A percentile compares a stretch with the other conserved stretches of the same genome.
Evolutionary conservation across 176 grass and related monocot genomes (phyloP).

Genomic region (Sorghum bicolor): DNA sequence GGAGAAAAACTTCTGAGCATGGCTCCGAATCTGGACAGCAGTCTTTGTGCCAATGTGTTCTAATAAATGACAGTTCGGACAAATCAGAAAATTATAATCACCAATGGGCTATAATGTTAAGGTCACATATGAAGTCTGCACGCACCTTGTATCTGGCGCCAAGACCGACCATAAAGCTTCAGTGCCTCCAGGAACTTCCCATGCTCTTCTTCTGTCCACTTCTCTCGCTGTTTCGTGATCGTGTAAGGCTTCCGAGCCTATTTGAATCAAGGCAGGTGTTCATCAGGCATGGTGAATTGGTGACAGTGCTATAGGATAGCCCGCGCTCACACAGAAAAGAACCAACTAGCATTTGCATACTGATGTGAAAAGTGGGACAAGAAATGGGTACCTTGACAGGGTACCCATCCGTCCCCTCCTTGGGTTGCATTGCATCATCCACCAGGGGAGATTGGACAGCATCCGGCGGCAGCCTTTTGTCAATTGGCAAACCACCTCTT

Average conservation of each 20-base stretch:
- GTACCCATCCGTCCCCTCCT: constrained; percentile 44
- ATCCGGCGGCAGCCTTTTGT: background rate
- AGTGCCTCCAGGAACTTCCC: constrained; percentile 84
- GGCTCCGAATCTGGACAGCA: constrained; percentile 93
- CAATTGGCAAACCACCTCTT: background rate
- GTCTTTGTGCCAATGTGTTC: constrained; percentile 97
- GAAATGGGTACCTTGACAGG: constrained; percentile 48
- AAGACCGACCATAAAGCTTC: constrained; percentile 74
- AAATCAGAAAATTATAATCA: constrained; percentile 38
- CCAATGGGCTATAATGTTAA: background rate
- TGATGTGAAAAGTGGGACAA: constrained; percentile 2
- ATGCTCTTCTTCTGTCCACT: constrained; percentile 90
- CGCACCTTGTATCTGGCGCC: constrained; percentile 92
- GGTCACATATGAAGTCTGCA: background rate
- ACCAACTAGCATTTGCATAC: background rate
- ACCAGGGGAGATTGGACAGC: background rate
- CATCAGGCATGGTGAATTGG: background rate
- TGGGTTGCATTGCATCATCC: constrained; percentile 20
- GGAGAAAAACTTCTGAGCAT: constrained; percentile 99
- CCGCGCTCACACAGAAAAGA: background rate
- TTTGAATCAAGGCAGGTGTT: background rate
- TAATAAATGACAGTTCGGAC: constrained; percentile 52
- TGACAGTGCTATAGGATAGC: background rate
- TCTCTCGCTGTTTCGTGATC: constrained; percentile 86
- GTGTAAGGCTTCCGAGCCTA: constrained; percentile 89